Evolutionary conservation across 169 alveolate genomes (phyloP).

Genomic region (Eimeria sp.): DNA sequence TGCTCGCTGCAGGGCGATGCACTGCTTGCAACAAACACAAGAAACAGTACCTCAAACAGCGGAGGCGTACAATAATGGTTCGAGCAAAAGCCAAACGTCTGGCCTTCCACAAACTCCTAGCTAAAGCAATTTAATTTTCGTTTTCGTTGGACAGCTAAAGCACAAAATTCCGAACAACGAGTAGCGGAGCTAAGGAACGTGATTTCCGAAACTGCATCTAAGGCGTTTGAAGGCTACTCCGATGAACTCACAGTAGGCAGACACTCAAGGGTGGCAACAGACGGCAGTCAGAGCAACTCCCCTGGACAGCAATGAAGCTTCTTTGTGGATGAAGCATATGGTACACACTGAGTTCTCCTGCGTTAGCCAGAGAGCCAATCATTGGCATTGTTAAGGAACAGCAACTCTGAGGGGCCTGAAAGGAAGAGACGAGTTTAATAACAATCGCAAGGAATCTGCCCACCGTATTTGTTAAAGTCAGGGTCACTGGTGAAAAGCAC

Average conservation of each 20-base stretch:
- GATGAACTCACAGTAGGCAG: constrained; percentile 26
- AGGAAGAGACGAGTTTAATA: not conserved
- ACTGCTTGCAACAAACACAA: not conserved
- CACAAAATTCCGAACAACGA: not conserved
- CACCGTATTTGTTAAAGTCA: not conserved
- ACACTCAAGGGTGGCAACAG: not conserved
- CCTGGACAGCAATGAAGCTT: not conserved
- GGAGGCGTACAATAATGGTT: not conserved
- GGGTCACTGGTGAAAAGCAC: not conserved
- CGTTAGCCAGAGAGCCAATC: not conserved
- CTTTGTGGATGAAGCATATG: not conserved
- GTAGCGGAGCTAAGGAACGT: constrained; percentile 41
- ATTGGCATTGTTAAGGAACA: not conserved
- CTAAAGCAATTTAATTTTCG: not conserved
- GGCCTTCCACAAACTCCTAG: not conserved
- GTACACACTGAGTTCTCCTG: not conserved
- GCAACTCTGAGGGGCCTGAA: not conserved
- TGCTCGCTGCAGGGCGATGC: not conserved
- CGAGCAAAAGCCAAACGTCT: not conserved
- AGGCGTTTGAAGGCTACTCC: constrained; percentile 2
- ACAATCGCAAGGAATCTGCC: not conserved
- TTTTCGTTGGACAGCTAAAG: constrained; percentile 49
- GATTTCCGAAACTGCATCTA: not conserved
- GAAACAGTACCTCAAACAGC: not conserved
- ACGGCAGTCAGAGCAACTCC: not conserved